Conservation (phyloP, 352 stramenopile species). For the Globisporangium nunn region DNA sequence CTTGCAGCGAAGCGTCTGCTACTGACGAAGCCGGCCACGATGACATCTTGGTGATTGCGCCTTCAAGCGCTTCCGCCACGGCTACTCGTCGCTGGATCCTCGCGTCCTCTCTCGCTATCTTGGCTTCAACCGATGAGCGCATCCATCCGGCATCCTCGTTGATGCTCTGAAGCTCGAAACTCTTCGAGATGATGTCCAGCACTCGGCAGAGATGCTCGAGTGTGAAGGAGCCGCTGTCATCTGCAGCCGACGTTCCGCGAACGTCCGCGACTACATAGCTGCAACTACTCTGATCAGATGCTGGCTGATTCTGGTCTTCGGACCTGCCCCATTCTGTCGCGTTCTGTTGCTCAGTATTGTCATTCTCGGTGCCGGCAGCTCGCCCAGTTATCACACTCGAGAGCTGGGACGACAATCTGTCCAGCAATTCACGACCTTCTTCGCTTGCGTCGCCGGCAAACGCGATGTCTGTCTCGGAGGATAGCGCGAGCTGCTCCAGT, state of each 20-base stretch:
- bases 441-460: neutral
- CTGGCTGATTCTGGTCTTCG: conserved; percentile 26
- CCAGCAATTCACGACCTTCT: conserved; percentile 6
- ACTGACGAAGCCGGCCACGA: conserved; percentile 17
- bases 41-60: conserved; percentile 35
- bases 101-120: conserved; percentile 10
- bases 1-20: conserved; percentile 7
- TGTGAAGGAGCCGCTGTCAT: conserved; percentile 18
- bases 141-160: conserved; percentile 15
- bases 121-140: conserved; percentile 18
- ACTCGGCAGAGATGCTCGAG: conserved; percentile 35
- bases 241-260: conserved; percentile 11
- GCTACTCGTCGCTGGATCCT: conserved; percentile 27
- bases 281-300: conserved; percentile 16
- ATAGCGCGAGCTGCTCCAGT: conserved; percentile 41
- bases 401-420: conserved; percentile 4
- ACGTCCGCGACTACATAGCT: conserved; percentile 13
- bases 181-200: conserved; percentile 45
- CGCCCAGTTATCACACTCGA: neutral
- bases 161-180: conserved; percentile 45
- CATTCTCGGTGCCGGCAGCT: neutral
- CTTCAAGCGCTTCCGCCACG: conserved; percentile 22
- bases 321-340: conserved; percentile 7
- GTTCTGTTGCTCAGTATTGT: neutral
- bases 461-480: conserved; percentile 4